A percentile compares a stretch with the other conserved stretches of the same genome.
These are phyloP conservation scores for Linnemannia exigua DNA, from an alignment of 192 early-diverging fungal species.

Conservation along the genomic window DNA sequence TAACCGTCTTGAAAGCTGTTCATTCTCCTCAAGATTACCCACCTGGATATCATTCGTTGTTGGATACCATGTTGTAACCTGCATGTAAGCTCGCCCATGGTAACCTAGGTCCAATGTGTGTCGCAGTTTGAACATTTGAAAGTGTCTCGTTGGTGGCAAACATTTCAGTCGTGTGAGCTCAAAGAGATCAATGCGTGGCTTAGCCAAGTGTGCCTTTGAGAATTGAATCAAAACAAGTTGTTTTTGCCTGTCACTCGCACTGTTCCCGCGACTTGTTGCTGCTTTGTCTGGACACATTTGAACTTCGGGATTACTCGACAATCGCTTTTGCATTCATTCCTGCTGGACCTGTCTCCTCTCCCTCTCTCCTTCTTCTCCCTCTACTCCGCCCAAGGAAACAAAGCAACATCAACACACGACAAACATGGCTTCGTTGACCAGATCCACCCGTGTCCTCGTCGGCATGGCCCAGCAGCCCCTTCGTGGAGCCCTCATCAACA, in stretches of 20 bases:
- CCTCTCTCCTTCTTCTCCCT: background rate
- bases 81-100: too few species aligned
- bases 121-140: too few species aligned
- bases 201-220: background rate
- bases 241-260: constrained; percentile 3
- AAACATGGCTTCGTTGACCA: constrained; percentile 15
- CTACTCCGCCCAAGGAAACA: background rate
- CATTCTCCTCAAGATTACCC: too few species aligned
- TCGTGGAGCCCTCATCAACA: constrained; percentile 1
- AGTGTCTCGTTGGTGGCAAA: background rate
- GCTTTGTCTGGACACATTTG: background rate
- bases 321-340: background rate
- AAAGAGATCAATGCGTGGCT: background rate
- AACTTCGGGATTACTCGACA: background rate
- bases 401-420: background rate
- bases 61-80: too few species aligned
- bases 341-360: background rate
- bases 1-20: too few species aligned
- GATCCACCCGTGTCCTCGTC: constrained; percentile 13
- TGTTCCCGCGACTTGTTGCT: background rate
- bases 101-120: too few species aligned
- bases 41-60: too few species aligned
- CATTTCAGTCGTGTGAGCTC: background rate
- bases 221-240: constrained; percentile 7
- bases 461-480: background rate